Evolutionary conservation across 2,329 filamentous ascomycete genomes (phyloP).

Genomic region (Grosmannia clavigera): DNA sequence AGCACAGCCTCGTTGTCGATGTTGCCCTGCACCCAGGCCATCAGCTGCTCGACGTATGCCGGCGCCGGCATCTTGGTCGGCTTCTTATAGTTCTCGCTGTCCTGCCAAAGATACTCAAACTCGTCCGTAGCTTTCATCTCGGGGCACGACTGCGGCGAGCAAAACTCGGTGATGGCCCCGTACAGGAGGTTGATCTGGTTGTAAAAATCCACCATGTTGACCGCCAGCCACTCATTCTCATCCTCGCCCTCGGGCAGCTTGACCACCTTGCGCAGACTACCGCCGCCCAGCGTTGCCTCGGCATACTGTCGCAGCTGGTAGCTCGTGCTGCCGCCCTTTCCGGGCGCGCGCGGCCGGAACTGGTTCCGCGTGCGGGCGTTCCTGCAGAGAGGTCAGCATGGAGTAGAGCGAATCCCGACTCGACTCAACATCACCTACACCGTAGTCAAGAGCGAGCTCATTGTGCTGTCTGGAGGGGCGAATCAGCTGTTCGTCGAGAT

Average conservation of each 20-base stretch:
- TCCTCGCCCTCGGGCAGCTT: constrained; percentile 96
- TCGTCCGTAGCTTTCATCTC: constrained; percentile 99
- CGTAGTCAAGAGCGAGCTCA: constrained; percentile 14
- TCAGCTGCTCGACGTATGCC: constrained; percentile 94
- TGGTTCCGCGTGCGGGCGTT: constrained; percentile 82
- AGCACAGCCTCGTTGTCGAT: constrained; percentile 94
- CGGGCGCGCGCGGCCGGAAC: constrained; percentile 75
- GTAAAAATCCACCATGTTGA: constrained; percentile 99
- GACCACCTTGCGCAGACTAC: constrained; percentile 89
- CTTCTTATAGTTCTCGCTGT: constrained; percentile 83
- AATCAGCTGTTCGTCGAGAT: background rate
- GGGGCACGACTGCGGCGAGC: constrained; percentile 89
- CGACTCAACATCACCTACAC: constrained; percentile 16
- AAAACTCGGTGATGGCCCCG: constrained; percentile 97
- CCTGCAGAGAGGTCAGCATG: constrained; percentile 27
- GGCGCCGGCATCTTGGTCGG: constrained; percentile 97
- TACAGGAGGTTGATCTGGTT: constrained; percentile 99
- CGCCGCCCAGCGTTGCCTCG: constrained; percentile 89
- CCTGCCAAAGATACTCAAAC: constrained; percentile 99
- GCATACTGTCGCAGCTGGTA: constrained; percentile 97
- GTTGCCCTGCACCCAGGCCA: constrained; percentile 90
- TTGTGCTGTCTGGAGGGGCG: constrained; percentile 1
- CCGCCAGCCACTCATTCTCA: constrained; percentile 93
- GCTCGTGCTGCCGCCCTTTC: constrained; percentile 71
- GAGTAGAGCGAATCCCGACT: too few species aligned